These are phyloP conservation scores for Mortierella sp. DNA, from an alignment of 371 early-diverging fungal genomes.

Conservation along the genomic window DNA sequence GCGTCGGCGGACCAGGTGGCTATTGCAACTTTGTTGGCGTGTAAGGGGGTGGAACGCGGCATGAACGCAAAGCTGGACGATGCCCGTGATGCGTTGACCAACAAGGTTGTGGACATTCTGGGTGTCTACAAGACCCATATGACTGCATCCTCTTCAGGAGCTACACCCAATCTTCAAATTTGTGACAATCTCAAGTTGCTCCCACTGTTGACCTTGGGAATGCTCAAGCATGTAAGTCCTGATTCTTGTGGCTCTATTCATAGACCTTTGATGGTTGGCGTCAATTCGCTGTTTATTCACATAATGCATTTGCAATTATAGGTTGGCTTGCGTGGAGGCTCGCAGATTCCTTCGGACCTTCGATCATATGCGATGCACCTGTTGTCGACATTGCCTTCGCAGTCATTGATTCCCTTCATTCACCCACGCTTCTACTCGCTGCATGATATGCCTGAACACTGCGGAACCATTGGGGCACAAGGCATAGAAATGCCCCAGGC, in stretches of 20 bases:
- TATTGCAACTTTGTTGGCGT: slow-evolving; percentile 83
- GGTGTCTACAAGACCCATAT: slow-evolving; percentile 89
- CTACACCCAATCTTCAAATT: slow-evolving; percentile 85
- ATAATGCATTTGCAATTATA: slow-evolving; percentile 11
- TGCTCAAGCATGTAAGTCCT: slow-evolving; percentile 79
- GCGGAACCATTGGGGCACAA: slow-evolving; percentile 68
- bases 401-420: slow-evolving; percentile 78
- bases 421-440: slow-evolving; percentile 89
- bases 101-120: slow-evolving; percentile 89
- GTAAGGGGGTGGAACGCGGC: slow-evolving; percentile 92
- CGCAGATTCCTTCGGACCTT: slow-evolving; percentile 79
- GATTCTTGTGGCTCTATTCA: not conserved
- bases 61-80: slow-evolving; percentile 92
- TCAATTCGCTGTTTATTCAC: not conserved
- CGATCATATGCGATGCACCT: slow-evolving; percentile 80
- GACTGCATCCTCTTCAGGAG: slow-evolving; percentile 77
- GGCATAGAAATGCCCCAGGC: slow-evolving; percentile 80
- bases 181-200: slow-evolving; percentile 89
- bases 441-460: slow-evolving; percentile 84
- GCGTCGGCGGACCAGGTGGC: slow-evolving; percentile 89
- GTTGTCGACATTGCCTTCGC: slow-evolving; percentile 84
- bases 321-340: slow-evolving; percentile 74
- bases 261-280: not conserved
- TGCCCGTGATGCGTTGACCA: slow-evolving; percentile 92
- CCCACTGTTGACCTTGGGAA: slow-evolving; percentile 85